Percentiles rank a stretch among this genome's conserved stretches.
Conservation (phyloP, 2,329 filamentous ascomycete species). For the Fusarium nurragi region DNA sequence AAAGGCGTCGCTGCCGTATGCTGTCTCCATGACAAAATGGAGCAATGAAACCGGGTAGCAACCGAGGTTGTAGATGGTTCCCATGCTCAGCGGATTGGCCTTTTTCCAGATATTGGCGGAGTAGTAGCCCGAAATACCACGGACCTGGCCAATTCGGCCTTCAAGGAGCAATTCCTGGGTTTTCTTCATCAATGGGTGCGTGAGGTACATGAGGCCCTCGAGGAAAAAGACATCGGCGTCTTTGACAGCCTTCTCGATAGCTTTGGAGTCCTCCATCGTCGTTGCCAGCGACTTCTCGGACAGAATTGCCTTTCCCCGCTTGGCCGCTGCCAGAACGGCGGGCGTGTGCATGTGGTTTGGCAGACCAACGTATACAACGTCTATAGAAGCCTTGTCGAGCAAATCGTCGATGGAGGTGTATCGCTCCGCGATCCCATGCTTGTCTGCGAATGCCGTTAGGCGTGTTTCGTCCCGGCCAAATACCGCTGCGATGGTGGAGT, state of each 20-base stretch:
- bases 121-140: conserved; percentile 7
- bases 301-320: conserved; percentile 15
- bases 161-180: conserved; percentile 1
- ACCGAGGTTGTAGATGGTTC: conserved; percentile 1
- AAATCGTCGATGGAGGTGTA: conserved; percentile 7
- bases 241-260: background rate
- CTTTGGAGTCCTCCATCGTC: background rate
- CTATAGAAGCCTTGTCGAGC: conserved; percentile 1
- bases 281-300: conserved; percentile 16
- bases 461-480: conserved; percentile 12
- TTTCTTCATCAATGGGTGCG: conserved; percentile 8
- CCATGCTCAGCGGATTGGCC: conserved; percentile 14
- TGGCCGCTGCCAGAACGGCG: conserved; percentile 13
- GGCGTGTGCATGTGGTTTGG: conserved; percentile 23
- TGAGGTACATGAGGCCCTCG: conserved; percentile 10
- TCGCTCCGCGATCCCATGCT: conserved; percentile 3
- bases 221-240: conserved; percentile 1
- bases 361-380: conserved; percentile 15
- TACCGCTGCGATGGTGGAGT: conserved; percentile 7
- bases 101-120: conserved; percentile 20
- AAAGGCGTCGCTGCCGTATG: background rate
- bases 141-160: background rate
- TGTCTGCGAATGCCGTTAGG: background rate
- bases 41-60: conserved; percentile 12
- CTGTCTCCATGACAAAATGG: background rate